These are phyloP conservation scores for Exophiala xenobiotica DNA, from an alignment of 2,329 filamentous ascomycete species.

Conservation along the genomic window DNA sequence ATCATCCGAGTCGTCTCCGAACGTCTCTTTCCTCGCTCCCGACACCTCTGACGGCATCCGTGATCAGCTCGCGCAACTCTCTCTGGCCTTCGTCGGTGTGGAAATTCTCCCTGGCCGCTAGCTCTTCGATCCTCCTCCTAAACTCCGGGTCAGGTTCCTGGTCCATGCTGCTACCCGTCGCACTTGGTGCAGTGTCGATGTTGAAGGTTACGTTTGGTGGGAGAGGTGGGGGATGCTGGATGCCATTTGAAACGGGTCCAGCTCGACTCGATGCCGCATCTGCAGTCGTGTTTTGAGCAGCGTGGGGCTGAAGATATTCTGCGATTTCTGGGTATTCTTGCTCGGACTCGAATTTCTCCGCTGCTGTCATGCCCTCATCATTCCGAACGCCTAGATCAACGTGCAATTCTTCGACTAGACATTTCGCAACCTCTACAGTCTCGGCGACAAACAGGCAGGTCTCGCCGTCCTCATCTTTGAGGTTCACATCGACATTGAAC, in stretches of 20 bases:
- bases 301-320: conserved; percentile 61
- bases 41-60: conserved; percentile 73
- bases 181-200: conserved; percentile 65
- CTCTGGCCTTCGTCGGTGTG: conserved; percentile 75
- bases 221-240: conserved; percentile 58
- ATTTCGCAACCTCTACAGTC: conserved; percentile 71
- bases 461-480: conserved; percentile 87
- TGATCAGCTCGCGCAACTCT: conserved; percentile 73
- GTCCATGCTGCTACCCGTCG: conserved; percentile 52
- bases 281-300: conserved; percentile 36
- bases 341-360: conserved; percentile 76
- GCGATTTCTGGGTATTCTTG: conserved; percentile 74
- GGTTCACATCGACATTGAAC: conserved; percentile 74
- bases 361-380: conserved; percentile 73
- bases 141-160: conserved; percentile 69
- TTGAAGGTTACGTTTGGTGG: conserved; percentile 77
- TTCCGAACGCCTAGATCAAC: conserved; percentile 67
- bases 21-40: conserved; percentile 64
- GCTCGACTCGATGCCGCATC: conserved; percentile 28
- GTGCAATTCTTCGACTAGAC: conserved; percentile 78
- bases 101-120: conserved; percentile 82
- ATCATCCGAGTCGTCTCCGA: conserved; percentile 60
- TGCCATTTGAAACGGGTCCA: conserved; percentile 32
- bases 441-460: conserved; percentile 95
- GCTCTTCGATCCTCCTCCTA: conserved; percentile 79